Conservation (phyloP, 2,329 filamentous ascomycete genomes). For the Fusarium citri region DNA sequence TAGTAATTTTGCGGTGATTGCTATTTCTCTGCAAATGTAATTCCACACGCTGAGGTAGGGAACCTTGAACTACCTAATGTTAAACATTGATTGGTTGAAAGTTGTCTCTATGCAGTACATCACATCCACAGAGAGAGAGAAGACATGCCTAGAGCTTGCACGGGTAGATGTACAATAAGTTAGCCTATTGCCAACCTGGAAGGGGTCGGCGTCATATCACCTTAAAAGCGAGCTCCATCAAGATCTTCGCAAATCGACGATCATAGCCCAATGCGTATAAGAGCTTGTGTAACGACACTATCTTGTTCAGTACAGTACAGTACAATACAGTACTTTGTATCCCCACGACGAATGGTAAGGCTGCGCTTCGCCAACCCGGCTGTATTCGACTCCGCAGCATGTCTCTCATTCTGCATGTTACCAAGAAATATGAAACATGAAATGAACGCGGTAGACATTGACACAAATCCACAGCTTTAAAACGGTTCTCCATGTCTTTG, state of each 20-base stretch:
- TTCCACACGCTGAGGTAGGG: too few relatives aligned
- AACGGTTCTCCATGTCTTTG: conserved; percentile 7
- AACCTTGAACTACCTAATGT: neutral
- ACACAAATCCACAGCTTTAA: conserved; percentile 4
- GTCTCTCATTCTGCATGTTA: conserved; percentile 16
- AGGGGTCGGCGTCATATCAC: conserved; percentile 6
- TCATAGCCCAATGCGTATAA: conserved; percentile 25
- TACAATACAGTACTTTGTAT: neutral
- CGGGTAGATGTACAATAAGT: neutral
- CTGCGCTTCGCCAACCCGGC: conserved; percentile 4
- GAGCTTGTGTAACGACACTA: conserved; percentile 33
- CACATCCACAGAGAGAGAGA: neutral
- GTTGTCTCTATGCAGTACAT: neutral
- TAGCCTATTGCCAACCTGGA: neutral
- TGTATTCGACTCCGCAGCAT: conserved; percentile 16
- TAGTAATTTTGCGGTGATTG: neutral
- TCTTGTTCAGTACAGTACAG: too few relatives aligned
- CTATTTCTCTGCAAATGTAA: neutral
- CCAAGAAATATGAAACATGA: neutral
- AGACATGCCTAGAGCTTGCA: neutral
- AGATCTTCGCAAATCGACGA: conserved; percentile 25
- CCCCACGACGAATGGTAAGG: neutral
- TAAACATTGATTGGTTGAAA: neutral
- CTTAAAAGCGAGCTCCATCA: conserved; percentile 3
- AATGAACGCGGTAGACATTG: conserved; percentile 3